Percentiles rank a stretch among this genome's conserved stretches.
phyloP scores from a whole-genome alignment of 768 basidiomycete species.

The Trametopsis cervina region DNA sequence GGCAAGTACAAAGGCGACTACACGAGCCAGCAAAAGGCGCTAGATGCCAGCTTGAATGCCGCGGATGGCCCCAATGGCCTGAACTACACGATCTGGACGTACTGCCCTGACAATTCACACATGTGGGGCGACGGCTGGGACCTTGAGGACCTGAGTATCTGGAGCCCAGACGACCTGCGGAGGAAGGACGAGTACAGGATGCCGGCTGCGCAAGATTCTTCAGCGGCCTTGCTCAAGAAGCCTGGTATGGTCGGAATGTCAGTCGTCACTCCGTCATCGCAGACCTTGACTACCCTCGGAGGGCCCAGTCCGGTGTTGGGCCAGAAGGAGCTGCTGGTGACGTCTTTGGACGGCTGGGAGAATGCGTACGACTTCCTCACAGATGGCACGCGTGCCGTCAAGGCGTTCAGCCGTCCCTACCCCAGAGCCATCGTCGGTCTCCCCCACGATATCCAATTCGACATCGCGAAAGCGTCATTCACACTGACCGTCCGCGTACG shows the following conservation, averaged over 20 bases:
- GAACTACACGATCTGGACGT: slow-evolving; percentile 86
- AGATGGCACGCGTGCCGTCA: slow-evolving; percentile 77
- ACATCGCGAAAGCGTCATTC: slow-evolving; percentile 65
- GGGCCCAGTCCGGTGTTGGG: slow-evolving; percentile 16
- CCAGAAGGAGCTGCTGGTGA: slow-evolving; percentile 16
- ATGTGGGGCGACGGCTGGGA: slow-evolving; percentile 97
- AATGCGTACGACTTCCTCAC: slow-evolving; percentile 71
- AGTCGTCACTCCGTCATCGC: slow-evolving; percentile 24
- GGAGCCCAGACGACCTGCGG: slow-evolving; percentile 68
- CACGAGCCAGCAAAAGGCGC: slow-evolving; percentile 68
- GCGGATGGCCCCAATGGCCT: slow-evolving; percentile 70
- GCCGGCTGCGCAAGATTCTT: slow-evolving; percentile 28
- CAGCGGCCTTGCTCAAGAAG: slow-evolving; percentile 31
- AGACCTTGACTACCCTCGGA: slow-evolving; percentile 31
- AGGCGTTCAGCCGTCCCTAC: slow-evolving; percentile 83
- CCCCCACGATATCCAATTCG: slow-evolving; percentile 63
- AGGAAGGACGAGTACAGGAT: slow-evolving; percentile 21
- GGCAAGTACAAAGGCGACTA: slow-evolving; percentile 74
- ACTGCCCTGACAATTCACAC: slow-evolving; percentile 76
- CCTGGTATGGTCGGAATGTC: slow-evolving; percentile 10
- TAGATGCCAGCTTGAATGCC: slow-evolving; percentile 77
- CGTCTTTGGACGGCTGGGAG: slow-evolving; percentile 29
- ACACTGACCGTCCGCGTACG: slow-evolving; percentile 59
- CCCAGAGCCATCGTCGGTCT: slow-evolving; percentile 70
- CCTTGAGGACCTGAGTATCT: slow-evolving; percentile 88